Percentiles rank a stretch among this genome's conserved stretches.
These are phyloP conservation scores for Elsinoe australis DNA, from an alignment of 2,329 filamentous ascomycete genomes.

Conservation along the genomic window DNA sequence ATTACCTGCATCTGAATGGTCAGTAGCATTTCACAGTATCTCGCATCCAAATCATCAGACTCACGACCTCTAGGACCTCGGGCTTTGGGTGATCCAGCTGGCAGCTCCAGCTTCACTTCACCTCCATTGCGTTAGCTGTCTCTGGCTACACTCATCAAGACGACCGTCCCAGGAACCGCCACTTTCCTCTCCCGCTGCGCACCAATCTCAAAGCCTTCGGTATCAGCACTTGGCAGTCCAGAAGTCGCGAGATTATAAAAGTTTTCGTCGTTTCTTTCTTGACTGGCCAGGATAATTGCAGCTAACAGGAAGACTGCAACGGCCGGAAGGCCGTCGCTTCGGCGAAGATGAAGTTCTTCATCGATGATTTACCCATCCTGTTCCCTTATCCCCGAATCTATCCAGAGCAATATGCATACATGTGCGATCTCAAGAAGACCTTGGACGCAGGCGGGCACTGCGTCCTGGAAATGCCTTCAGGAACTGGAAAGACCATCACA, in stretches of 20 bases:
- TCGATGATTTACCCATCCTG: slow-evolving; percentile 63
- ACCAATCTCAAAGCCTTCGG: no score
- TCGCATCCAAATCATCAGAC: background rate
- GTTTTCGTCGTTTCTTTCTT: no score
- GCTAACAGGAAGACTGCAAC: background rate
- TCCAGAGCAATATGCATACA: slow-evolving; percentile 67
- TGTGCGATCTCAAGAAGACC: slow-evolving; percentile 78
- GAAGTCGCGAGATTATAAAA: no score
- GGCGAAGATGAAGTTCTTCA: slow-evolving; percentile 66
- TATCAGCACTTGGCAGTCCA: no score
- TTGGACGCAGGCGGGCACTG: slow-evolving; percentile 92
- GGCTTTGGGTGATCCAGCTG: no score
- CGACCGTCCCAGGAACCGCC: no score
- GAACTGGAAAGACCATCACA: slow-evolving; percentile 95
- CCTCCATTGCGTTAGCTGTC: no score
- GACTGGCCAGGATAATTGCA: no score
- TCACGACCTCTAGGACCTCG: background rate
- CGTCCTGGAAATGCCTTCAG: slow-evolving; percentile 97
- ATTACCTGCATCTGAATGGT: slow-evolving; percentile 2
- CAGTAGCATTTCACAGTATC: background rate
- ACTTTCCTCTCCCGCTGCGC: no score
- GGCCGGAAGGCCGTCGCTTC: background rate
- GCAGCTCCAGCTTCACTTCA: no score
- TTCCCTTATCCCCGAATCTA: slow-evolving; percentile 71
- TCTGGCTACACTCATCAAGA: no score